Evolutionary conservation across 2,329 filamentous ascomycete genomes (phyloP).

Genomic region (Herpotrichia juniperi): DNA sequence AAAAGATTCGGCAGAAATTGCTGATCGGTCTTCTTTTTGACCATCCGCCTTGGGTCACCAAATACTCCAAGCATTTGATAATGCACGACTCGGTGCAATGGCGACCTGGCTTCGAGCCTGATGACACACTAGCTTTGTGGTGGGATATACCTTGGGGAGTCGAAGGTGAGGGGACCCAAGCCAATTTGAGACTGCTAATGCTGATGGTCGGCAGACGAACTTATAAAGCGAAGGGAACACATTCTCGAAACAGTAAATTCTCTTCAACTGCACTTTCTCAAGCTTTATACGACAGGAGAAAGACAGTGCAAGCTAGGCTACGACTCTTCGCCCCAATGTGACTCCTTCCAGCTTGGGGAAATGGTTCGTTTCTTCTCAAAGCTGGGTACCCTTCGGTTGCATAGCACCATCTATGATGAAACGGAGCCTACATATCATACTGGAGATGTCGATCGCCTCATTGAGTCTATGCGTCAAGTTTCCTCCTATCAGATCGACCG

Average conservation of each 20-base stretch:
- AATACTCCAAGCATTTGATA: conserved; percentile 69
- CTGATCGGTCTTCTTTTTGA: conserved; percentile 70
- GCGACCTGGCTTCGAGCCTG: conserved; percentile 49
- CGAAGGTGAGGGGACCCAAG: conserved; percentile 57
- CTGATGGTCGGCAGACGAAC: conserved; percentile 60
- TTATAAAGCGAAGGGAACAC: conserved; percentile 68
- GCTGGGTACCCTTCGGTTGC: conserved; percentile 65
- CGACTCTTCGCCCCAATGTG: conserved; percentile 73
- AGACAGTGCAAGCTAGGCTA: conserved; percentile 76
- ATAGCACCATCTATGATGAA: conserved; percentile 49
- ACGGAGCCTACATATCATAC: conserved; percentile 56
- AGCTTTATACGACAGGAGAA: conserved; percentile 70
- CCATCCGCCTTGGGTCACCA: conserved; percentile 64
- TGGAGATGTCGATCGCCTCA: conserved; percentile 66
- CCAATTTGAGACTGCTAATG: neutral
- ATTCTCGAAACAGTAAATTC: conserved; percentile 74
- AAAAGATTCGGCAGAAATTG: conserved; percentile 71
- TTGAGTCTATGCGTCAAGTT: conserved; percentile 68
- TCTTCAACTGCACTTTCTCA: conserved; percentile 70
- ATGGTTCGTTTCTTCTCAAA: conserved; percentile 73
- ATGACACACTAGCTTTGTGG: conserved; percentile 62
- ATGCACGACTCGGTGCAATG: conserved; percentile 68
- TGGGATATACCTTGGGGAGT: conserved; percentile 74
- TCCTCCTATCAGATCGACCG: conserved; percentile 77
- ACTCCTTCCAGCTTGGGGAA: conserved; percentile 79